Evolutionary conservation across 352 stramenopile genomes (phyloP).

Genomic region (Phytophthora parvispora): DNA sequence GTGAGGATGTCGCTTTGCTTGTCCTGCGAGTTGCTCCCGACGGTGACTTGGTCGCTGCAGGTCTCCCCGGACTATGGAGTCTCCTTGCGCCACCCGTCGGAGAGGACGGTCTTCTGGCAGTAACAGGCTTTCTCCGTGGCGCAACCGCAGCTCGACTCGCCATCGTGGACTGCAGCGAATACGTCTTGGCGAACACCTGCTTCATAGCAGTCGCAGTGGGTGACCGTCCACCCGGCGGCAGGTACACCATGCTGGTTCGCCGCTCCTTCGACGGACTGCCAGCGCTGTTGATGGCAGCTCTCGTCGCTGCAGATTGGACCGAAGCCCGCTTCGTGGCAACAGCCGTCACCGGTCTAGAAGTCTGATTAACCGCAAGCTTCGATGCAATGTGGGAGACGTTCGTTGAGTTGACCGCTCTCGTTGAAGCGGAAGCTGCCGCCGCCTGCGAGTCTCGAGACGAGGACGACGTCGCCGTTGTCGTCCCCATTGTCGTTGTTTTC

Average conservation of each 20-base stretch:
- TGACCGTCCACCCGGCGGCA: constrained; percentile 24
- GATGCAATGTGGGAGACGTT: too few relatives aligned
- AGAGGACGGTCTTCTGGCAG: constrained; percentile 8
- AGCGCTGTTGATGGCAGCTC: not conserved
- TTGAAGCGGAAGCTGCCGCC: not conserved
- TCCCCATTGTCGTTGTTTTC: not conserved
- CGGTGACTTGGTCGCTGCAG: not conserved
- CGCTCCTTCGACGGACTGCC: constrained; percentile 15
- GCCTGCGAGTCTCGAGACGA: not conserved
- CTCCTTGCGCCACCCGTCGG: constrained; percentile 2
- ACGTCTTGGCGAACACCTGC: constrained; percentile 31
- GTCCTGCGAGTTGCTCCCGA: not conserved
- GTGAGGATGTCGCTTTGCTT: not conserved
- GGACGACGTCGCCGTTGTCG: not conserved
- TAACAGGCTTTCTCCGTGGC: constrained; percentile 20
- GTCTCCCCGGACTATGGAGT: not conserved
- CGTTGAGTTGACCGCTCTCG: not conserved
- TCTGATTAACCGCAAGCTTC: constrained; percentile 1
- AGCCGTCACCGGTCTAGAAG: not conserved
- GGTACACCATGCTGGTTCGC: constrained; percentile 33
- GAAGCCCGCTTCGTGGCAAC: not conserved
- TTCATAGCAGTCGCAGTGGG: constrained; percentile 16
- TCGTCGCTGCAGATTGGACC: not conserved
- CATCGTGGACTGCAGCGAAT: constrained; percentile 51
- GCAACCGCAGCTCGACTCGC: constrained; percentile 48